These are phyloP conservation scores for Microbotryomycetes sp. DNA, from an alignment of 1,284 basidiomycete genomes.

Conservation along the genomic window DNA sequence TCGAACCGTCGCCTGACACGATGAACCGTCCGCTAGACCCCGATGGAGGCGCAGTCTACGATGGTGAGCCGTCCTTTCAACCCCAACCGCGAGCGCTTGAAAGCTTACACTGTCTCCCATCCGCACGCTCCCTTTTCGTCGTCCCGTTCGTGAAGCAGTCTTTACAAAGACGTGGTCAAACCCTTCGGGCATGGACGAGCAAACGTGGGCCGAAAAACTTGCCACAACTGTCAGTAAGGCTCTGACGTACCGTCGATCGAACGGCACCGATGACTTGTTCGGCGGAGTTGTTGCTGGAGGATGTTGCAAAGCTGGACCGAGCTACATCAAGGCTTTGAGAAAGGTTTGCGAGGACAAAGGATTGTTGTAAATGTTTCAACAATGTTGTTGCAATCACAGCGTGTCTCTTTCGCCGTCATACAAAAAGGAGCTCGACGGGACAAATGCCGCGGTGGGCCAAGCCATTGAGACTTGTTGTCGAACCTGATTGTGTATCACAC, in stretches of 20 bases:
- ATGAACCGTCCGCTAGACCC: slow-evolving; percentile 8
- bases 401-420: too few species aligned
- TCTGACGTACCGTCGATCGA: background rate
- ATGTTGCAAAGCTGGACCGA: slow-evolving; percentile 27
- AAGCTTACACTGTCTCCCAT: background rate
- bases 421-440: too few species aligned
- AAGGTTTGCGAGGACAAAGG: background rate
- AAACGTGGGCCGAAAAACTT: slow-evolving; percentile 12
- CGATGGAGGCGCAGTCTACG: slow-evolving; percentile 28
- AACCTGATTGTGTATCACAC: too few species aligned
- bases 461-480: too few species aligned
- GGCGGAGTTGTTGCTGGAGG: slow-evolving; percentile 22
- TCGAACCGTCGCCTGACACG: too few species aligned
- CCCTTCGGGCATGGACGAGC: slow-evolving; percentile 19
- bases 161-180: slow-evolving; percentile 19
- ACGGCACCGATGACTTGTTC: background rate
- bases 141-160: slow-evolving; percentile 8
- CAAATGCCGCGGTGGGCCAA: too few species aligned
- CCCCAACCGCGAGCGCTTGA: background rate
- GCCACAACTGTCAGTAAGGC: slow-evolving; percentile 6
- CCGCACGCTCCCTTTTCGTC: too few species aligned
- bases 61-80: background rate
- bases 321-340: slow-evolving; percentile 15
- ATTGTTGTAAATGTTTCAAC: background rate
- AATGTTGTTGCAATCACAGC: too few species aligned